phyloP scores from a whole-genome alignment of 2,329 filamentous ascomycete genomes.

The Alternaria brassicae region DNA sequence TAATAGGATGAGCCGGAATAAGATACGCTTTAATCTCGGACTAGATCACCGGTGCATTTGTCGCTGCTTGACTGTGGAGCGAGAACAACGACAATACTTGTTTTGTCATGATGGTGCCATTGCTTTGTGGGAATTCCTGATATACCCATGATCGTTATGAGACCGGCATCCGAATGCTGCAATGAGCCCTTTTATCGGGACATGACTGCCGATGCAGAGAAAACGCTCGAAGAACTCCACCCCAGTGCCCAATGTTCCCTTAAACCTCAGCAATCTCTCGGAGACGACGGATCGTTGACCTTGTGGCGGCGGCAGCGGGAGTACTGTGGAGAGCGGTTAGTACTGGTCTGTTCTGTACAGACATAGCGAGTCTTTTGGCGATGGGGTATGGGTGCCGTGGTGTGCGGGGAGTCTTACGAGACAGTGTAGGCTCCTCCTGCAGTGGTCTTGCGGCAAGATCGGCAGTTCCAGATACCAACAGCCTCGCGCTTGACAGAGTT shows the following conservation, averaged over 20 bases:
- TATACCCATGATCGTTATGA: slow-evolving; percentile 47
- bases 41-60: not conserved
- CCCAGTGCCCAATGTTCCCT: slow-evolving; percentile 46
- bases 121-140: slow-evolving; percentile 47
- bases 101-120: slow-evolving; percentile 46
- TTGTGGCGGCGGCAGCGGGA: slow-evolving; percentile 89
- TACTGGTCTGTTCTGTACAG: slow-evolving; percentile 6
- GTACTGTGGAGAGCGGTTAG: slow-evolving; percentile 66
- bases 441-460: slow-evolving; percentile 90
- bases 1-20: not conserved
- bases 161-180: slow-evolving; percentile 44
- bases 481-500: slow-evolving; percentile 86
- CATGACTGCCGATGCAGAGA: slow-evolving; percentile 43
- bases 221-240: slow-evolving; percentile 48
- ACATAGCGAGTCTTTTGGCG: not conserved
- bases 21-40: not conserved
- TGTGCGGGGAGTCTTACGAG: slow-evolving; percentile 70
- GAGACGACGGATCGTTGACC: slow-evolving; percentile 95
- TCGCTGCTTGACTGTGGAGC: not conserved
- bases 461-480: slow-evolving; percentile 97
- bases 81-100: slow-evolving; percentile 4
- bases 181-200: slow-evolving; percentile 38
- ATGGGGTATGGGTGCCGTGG: not conserved
- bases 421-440: slow-evolving; percentile 94
- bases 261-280: slow-evolving; percentile 97